phyloP scores from a whole-genome alignment of 163 green algal species.

The Trebouxia gelatinosa region DNA sequence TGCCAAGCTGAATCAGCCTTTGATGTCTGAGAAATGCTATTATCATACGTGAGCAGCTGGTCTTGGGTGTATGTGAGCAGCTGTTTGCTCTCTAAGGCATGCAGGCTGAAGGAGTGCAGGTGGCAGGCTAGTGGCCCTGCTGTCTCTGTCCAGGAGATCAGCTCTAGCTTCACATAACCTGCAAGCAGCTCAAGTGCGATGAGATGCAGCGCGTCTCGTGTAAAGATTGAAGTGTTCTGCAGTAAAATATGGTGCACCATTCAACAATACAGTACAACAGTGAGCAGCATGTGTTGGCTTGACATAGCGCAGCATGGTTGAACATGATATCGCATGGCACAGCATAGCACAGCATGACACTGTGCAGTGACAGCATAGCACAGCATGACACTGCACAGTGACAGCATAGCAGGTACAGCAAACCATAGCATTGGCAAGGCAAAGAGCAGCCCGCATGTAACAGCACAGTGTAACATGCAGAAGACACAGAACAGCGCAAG shows the following conservation, averaged over 20 bases:
- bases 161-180: slow-evolving; percentile 15
- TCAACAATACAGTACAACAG: too few relatives aligned
- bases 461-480: too few relatives aligned
- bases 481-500: too few relatives aligned
- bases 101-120: too few relatives aligned
- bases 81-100: too few relatives aligned
- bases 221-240: background rate
- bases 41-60: too few relatives aligned
- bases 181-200: background rate
- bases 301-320: background rate
- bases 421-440: too few relatives aligned
- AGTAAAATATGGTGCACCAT: background rate
- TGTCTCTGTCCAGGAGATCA: slow-evolving; percentile 4
- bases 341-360: background rate
- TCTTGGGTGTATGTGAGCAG: too few relatives aligned
- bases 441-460: too few relatives aligned
- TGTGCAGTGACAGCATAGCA: background rate
- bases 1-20: too few relatives aligned
- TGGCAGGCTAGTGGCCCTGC: too few relatives aligned
- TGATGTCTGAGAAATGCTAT: too few relatives aligned
- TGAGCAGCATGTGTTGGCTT: background rate
- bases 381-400: slow-evolving; percentile 6
- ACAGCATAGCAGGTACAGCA: slow-evolving; percentile 17
- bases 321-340: background rate
- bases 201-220: background rate